Evolutionary conservation across 2,329 filamentous ascomycete genomes (phyloP).

Genomic region (Thermothelomyces thermophilus): DNA sequence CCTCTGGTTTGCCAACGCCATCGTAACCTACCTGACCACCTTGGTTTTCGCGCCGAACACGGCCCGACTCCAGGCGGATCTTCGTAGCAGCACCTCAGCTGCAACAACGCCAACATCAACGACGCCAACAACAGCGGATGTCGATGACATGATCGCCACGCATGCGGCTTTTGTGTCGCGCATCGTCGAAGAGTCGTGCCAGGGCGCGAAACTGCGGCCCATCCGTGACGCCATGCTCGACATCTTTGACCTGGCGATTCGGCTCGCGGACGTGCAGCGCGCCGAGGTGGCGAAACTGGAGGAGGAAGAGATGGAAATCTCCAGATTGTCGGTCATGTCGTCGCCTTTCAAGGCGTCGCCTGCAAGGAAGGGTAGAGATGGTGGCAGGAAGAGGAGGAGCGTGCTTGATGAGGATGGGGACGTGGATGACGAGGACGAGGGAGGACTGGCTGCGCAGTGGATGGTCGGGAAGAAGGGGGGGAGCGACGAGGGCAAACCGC

Average conservation of each 20-base stretch:
- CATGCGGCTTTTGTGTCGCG: constrained; percentile 59
- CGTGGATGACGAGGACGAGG: constrained; percentile 17
- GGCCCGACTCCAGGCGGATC: constrained; percentile 46
- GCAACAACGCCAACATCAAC: constrained; percentile 24
- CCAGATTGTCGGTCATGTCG: constrained; percentile 33
- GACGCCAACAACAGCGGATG: constrained; percentile 50
- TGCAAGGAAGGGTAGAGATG: constrained; percentile 14
- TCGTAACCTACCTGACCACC: constrained; percentile 71
- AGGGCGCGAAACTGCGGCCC: constrained; percentile 60
- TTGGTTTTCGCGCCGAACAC: constrained; percentile 61
- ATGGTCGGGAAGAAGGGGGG: not conserved
- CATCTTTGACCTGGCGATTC: constrained; percentile 67
- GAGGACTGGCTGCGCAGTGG: constrained; percentile 22
- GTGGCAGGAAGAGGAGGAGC: constrained; percentile 16
- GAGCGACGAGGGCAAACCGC: constrained; percentile 32
- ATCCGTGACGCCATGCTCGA: constrained; percentile 69
- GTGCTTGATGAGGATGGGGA: constrained; percentile 29
- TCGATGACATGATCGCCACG: constrained; percentile 71
- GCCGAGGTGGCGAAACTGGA: constrained; percentile 33
- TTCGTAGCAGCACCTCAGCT: constrained; percentile 36
- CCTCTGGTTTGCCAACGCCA: constrained; percentile 67
- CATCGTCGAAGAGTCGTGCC: constrained; percentile 61
- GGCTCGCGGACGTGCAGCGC: constrained; percentile 56
- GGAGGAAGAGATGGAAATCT: constrained; percentile 35
- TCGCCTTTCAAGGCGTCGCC: constrained; percentile 23